Evolutionary conservation across 768 basidiomycete species (phyloP), one percentile per base, ranked within the genome.

Genomic region (Pluteus cervinus): DNA sequence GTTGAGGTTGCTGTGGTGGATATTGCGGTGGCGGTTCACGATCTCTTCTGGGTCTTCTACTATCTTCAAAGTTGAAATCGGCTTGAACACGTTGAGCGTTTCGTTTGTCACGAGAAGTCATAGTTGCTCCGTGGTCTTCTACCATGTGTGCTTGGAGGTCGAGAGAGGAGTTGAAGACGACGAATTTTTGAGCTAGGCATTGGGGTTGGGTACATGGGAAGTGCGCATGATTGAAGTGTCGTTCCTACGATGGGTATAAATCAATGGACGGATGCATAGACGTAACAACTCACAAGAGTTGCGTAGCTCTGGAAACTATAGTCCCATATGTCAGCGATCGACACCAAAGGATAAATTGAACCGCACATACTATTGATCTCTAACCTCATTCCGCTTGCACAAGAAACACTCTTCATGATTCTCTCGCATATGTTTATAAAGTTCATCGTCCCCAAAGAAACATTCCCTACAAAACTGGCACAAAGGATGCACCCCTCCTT

Each of bases 361-460:
- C 24, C 12, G 18, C 10, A 73, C 90, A 53, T 51, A 96, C 90
- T 96, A 92, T 62, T 91, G 79, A 57, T 92, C 79, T 46, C 74
- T 68, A 26, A 87, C 49, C 5, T 83, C 90, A 39, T 82, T 75
- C 20, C 84, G 73, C 54, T 89, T 90, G 59, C 96, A 99, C 10
- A 99, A 58, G 48, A 96, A 96, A 56, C 94, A 98, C 52, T 98
- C 93, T 58, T 99, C 94, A 61, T 99, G 94, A 33, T 68, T 69
- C 53, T 92, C 83, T 36, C 93, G 77, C 82, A 97, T 88, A 57
- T 99, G 96, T 16, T 79, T 66, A 55, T 81, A 96, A n/a, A 97
- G 63, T 50, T 92, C 92, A 52, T 98, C 94, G 38, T 84, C 82
- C n/a, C 82, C 66, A 55, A 93, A 96, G 70, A 86, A 92, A 49